Evolutionary conservation across 257 asterid genomes (phyloP), one percentile per base, ranked within the genome.

Genomic region (Rubia yunnanensis): DNA sequence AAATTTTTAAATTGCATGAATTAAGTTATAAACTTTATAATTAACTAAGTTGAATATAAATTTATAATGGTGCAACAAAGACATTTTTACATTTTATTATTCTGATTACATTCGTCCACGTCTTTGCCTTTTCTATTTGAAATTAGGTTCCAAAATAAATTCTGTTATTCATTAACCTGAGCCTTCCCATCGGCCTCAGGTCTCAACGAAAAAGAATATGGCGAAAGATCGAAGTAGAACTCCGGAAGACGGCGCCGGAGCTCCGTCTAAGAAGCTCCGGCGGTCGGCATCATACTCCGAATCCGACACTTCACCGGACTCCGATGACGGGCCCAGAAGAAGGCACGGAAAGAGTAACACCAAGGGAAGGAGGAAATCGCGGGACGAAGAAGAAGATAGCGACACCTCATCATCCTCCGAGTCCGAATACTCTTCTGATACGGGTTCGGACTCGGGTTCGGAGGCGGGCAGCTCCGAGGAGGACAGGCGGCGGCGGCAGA

Each of bases 321-420:
- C 92, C 10, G 75, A 77, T 8, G 63, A 18, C 10, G 57, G 59
- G 26, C 57, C 74, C 30, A 59, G 30, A 31, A 54, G 62, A 49
- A 28, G 58, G 27, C 62, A 78, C 30, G 76, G 74, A 70, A 79
- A 78, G 65, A 78, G 65, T 18, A 81, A 77, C 22, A 52, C 74
- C 68, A 70, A 62, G 73, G 54, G 69, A 77, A 72, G 64, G 80
- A 68, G 83, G 20, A 76, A 87, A 53, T 76, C 91, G 39, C 78
- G 92, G 72, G 89, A 80, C 2, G 79, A 78, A 6, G 77, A 64
- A 0, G 69, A 65, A 31, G 85, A 79, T 67, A 80, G 94, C 11
- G 44, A 70, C 69, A 55, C 92, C 7, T 83, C 91, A 34, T 79
- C 84, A 10, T 83, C 92, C 26, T 71, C 76, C 5, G 76, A 64